Conservation (phyloP, 1,139 yeast genomes). For the Protomyces inundatus region DNA sequence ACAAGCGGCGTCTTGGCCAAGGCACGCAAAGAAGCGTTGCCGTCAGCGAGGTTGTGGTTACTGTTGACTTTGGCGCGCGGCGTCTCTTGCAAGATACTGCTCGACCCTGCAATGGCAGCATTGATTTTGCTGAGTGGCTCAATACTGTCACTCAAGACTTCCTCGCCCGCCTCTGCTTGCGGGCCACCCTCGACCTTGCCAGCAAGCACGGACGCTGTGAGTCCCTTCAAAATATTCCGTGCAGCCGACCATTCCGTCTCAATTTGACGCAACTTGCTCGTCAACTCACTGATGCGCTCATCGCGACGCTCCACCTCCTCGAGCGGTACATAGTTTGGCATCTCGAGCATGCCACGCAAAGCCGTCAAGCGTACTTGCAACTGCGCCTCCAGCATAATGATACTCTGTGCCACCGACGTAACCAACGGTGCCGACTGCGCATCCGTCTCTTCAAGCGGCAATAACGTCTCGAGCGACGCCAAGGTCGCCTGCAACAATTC, state of each 20-base stretch:
- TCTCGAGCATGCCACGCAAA: conserved; percentile 17
- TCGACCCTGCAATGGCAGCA: neutral
- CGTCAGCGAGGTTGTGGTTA: neutral
- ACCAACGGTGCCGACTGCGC: conserved; percentile 14
- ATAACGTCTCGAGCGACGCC: conserved; percentile 3
- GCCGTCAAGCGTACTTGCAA: conserved; percentile 20
- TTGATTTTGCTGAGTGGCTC: neutral
- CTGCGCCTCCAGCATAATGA: conserved; percentile 22
- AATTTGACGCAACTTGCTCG: neutral
- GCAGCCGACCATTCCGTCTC: conserved; percentile 22
- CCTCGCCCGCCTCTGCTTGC: neutral
- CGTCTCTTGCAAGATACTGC: neutral
- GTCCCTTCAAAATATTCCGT: conserved; percentile 17
- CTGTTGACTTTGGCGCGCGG: neutral
- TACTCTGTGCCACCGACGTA: conserved; percentile 5
- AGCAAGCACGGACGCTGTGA: conserved; percentile 12
- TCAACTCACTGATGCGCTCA: conserved; percentile 3
- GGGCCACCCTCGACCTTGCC: neutral
- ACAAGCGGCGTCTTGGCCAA: conserved; percentile 22
- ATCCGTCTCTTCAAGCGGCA: conserved; percentile 13
- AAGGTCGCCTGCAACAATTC: conserved; percentile 22
- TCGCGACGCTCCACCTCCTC: conserved; percentile 22
- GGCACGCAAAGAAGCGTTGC: neutral
- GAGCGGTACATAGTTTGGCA: conserved; percentile 21
- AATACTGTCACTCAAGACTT: neutral